Base-by-base conservation (phyloP, 805 yeast genomes). In the Barnettozyma californica region DNA sequence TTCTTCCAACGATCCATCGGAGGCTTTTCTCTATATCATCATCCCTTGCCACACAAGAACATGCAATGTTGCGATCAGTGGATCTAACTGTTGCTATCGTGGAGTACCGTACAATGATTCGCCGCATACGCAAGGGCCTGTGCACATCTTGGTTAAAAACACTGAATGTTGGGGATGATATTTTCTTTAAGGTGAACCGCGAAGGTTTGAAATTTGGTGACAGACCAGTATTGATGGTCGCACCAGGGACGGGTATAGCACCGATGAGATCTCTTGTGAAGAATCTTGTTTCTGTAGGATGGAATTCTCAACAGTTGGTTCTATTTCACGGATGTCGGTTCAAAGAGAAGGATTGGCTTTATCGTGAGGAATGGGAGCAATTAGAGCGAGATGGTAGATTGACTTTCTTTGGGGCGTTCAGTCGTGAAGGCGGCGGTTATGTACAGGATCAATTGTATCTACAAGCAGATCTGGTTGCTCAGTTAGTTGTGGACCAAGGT, bases 171-270 rank as follows among this genome's bases (percentile, higher is more conserved):
- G 80, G 79, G 1, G 85, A 80, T 53, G 53, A 65, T 7, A 59
- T 91, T 2, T 66, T 78, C 13, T 81, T 78, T 52, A 74, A 78
- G 23, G 53, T 84, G 9, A 75, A 76, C 48, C 63, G 66, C 27
- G 77, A 82, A 52, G 64, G 70, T 13, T 53, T 81, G 40, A 65
- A 65, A 37, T 67, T 76, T 13, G 62, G 44, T 9, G 66, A 40
- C 63, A 26, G 54, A 3, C 86, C 96, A 0, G 67, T 86, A 23
- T 67, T 94, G 3, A 70, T 92, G 77, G 74, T 92, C 4, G 84
- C 92, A 1, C 95, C 99, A 0, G 99, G 99, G 4, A 95, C 98
- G 0, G 99, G 99, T 2, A 73, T 94, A 10, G 99, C 99, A 0
- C 99, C 99, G 2, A 81, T 92, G 76, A 78, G 88, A 58, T 76